These are phyloP conservation scores for Eutrema salsugineum DNA, from an alignment of 441 rosid species.

Conservation along the genomic window DNA sequence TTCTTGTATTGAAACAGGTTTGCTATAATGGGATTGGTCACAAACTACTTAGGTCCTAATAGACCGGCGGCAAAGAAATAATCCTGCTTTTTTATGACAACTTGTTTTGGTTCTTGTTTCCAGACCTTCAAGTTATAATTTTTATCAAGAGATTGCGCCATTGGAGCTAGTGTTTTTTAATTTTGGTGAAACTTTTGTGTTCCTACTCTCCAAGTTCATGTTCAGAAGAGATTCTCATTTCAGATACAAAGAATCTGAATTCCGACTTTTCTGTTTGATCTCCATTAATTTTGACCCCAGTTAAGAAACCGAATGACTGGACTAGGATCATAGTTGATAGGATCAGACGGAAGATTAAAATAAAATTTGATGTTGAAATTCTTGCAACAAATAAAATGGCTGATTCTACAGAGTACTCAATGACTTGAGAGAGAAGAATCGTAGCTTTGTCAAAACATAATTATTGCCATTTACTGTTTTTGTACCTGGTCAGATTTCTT, in stretches of 20 bases:
- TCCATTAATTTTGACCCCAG: too few species aligned
- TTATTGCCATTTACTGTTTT: too few species aligned
- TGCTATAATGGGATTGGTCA: conserved; percentile 92
- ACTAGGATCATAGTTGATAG: background rate
- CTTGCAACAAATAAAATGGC: too few species aligned
- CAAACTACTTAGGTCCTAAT: conserved; percentile 83
- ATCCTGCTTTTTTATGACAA: background rate
- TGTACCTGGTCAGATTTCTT: too few species aligned
- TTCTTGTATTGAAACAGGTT: conserved; percentile 52
- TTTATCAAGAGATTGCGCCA: background rate
- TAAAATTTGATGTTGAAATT: too few species aligned
- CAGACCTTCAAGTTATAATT: background rate
- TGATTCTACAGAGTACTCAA: too few species aligned
- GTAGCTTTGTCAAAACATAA: too few species aligned
- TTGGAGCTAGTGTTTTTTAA: background rate
- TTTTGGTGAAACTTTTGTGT: background rate
- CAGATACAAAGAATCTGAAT: background rate
- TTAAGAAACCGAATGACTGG: background rate
- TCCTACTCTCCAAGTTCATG: background rate
- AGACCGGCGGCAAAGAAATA: conserved; percentile 58
- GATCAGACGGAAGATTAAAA: background rate
- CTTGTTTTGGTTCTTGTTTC: conserved; percentile 15
- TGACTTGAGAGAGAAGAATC: too few species aligned
- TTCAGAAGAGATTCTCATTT: background rate
- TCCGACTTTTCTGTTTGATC: background rate